Evolutionary conservation across 495 filamentous ascomycete genomes (phyloP), one percentile per base, ranked within the genome.

Genomic region (Articulospora tetracladia): DNA sequence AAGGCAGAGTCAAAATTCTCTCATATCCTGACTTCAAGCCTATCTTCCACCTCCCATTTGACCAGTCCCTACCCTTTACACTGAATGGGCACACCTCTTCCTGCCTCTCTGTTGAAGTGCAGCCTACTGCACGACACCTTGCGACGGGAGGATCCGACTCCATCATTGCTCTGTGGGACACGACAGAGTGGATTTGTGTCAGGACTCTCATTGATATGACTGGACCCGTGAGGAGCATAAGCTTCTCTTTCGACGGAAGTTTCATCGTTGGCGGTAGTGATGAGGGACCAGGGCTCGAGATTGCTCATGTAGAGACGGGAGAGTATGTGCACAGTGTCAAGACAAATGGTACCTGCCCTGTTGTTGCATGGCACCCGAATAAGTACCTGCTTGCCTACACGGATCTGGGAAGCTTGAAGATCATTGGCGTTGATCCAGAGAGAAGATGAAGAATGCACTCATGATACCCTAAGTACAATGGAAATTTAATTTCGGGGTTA

Each of bases 111-210:
- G 76, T 88, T 39, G 80, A 87, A 54, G 77, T 92, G 47, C 88
- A 89, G 11, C 91, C 92, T 1, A 87, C 83, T 20, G 90, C 86
- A 32, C 81, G 84, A 50, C 91, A 91, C 66, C 80, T 98, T 20
- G 94, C 95, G 19, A 85, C 93, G 2, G 95, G 93, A 41, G 93
- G 91, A 10, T 88, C 87, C 54, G 95, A 98, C 72, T 89, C 92
- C 0, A 81, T 96, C 17, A 88, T 97, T 51, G 80, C 88, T 6
- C 81, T 98, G 17, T 98, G 93, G 88, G 92, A 97, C 70, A 97
- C 95, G 0, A 83, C 81, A 30, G 89, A 95, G 67, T 97, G 92
- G 92, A 86, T 94, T 54, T 97, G 91, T 68, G 80, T 86, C 50
- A 84, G 90, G 55, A 96, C 91, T 3, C 75, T 97, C 22, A 85